Evolutionary conservation across 177 flowering plant genomes (phyloP).

Genomic region (Vitis hybrid): DNA sequence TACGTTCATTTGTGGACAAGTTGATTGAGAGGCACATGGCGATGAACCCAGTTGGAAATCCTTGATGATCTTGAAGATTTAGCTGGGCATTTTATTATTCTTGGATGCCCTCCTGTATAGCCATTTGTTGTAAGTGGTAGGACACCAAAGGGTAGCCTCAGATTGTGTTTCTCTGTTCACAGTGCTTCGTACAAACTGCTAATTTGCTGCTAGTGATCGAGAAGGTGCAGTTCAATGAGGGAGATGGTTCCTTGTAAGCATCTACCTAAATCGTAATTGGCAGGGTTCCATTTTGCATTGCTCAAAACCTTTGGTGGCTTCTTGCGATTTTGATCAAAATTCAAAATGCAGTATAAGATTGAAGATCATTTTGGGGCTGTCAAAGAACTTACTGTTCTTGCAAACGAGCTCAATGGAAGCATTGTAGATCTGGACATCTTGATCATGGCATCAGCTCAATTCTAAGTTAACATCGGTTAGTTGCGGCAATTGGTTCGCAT

Average conservation of each 20-base stretch:
- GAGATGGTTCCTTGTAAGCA: constrained; percentile 5
- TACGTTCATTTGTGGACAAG: constrained; percentile 92
- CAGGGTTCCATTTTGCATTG: background rate
- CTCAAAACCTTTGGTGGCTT: background rate
- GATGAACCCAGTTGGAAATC: constrained; percentile 43
- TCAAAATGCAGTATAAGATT: background rate
- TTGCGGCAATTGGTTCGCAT: constrained; percentile 19
- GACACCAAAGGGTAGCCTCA: background rate
- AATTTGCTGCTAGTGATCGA: constrained; percentile 6
- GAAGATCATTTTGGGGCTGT: background rate
- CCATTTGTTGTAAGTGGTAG: constrained; percentile 2
- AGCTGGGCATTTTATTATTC: constrained; percentile 5
- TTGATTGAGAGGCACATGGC: constrained; percentile 93
- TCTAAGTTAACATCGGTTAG: constrained; percentile 12
- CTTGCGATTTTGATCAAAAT: background rate
- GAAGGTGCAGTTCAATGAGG: constrained; percentile 1
- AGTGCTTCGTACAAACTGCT: background rate
- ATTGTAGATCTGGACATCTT: constrained; percentile 12
- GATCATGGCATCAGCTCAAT: constrained; percentile 13
- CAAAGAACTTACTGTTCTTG: background rate
- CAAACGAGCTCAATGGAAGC: constrained; percentile 13
- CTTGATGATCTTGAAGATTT: constrained; percentile 31
- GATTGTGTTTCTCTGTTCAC: background rate
- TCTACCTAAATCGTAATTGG: background rate
- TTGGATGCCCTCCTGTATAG: constrained; percentile 3